phyloP scores from a whole-genome alignment of 2,329 filamentous ascomycete genomes.

The Alternaria gansuensis region DNA sequence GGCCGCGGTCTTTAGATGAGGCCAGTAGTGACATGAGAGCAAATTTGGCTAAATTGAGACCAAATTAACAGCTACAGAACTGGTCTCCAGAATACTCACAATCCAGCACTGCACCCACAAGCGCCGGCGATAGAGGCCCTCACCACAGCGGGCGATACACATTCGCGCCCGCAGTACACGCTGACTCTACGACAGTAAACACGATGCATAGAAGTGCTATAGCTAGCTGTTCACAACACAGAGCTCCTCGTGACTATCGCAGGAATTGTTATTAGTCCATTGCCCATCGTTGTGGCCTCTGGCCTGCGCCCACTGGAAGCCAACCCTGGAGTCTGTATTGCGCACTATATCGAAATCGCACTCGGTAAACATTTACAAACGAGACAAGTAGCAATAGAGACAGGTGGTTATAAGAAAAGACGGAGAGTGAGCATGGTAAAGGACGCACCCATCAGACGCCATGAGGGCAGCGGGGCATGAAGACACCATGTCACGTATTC shows the following conservation, averaged over 20 bases:
- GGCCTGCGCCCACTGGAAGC: background rate
- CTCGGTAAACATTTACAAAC: background rate
- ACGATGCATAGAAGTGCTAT: background rate
- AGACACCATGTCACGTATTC: background rate
- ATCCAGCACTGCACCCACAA: background rate
- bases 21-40: background rate
- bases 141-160: background rate
- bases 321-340: background rate
- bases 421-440: background rate
- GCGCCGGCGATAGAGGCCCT: background rate
- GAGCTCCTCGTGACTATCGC: background rate
- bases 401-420: background rate
- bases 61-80: too few relatives aligned
- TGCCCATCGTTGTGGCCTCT: too few relatives aligned
- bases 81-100: background rate
- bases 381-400: background rate
- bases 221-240: rapidly evolving
- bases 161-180: background rate
- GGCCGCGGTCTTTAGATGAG: too few relatives aligned
- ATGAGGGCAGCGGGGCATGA: background rate
- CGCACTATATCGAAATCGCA: background rate
- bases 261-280: too few relatives aligned
- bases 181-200: background rate
- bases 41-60: background rate
- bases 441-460: background rate